Base-by-base conservation (phyloP, 306 rosid species). In the Lathyrus oleraceus region DNA sequence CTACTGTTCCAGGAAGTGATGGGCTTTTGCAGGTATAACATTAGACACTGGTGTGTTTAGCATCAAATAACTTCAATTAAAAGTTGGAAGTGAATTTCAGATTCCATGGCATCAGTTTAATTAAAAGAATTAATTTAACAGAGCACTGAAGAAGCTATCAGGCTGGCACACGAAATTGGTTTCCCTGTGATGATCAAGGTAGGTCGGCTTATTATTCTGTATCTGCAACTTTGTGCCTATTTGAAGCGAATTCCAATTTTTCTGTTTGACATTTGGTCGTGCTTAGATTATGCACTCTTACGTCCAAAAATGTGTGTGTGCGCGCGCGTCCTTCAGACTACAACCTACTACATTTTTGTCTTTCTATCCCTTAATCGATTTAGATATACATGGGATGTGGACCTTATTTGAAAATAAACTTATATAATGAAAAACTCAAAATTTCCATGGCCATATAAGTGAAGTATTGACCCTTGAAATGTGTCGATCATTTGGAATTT, bases 111-210 rank as follows among this genome's bases (percentile, higher is more conserved):
- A 44, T 51, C 40, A 28, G 11, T 14, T 35, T 69, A 35, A 51
- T 64, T 45, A 48, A 60, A 47, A 19, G 17, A 45, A 61, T 80
- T 49, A 36, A 62, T 68, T 69, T 65, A 12, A 62, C 95, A 94
- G 99, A 88, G 66, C 85, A 91, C 83, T 3, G 99, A 94, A 78
- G 99, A 94, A 86, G 99, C 81, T 69, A 72, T 94, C 71, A 88
- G 35, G 82, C 83, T 94, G 72, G 96, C 99, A 43, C 9, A 82
- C 51, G 99, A 91, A 84, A 94, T 94, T 84, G 99, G 99, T 61
- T 94, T 65, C 72, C 99, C 99, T 6, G 99, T 94, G 61, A 91
- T 94, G 99, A 94, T 94, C 82, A 94, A 94, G 96, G 99, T 94
- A 76, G 74, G 56, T 49, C 56, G 45, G 62, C 52, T 20, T 69